Evolutionary conservation across 2,329 filamentous ascomycete species (phyloP), one percentile per base, ranked within the genome.

Genomic region (Lachnellula subtilissima): DNA sequence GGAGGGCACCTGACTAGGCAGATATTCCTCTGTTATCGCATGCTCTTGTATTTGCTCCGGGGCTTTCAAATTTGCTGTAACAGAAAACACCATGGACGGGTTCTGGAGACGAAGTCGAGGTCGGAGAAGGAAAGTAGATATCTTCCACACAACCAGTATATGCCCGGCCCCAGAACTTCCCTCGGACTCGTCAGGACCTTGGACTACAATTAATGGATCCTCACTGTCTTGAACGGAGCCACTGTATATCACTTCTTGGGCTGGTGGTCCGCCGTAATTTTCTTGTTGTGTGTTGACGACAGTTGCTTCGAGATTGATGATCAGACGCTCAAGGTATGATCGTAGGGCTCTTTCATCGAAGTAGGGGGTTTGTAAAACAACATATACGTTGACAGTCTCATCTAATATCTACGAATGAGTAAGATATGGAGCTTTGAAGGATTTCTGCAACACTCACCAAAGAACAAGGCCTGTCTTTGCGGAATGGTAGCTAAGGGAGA

Each of bases 331-430:
- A 37, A 91, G 74, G 54, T 84, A 83, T 37, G 80, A 76, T 54
- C 80, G 77, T 19, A 91, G 72, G 0, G 75, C 74, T 35, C 75
- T 70, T 57, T 87, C 79, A 54, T 83, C 79, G 54, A 80, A 75
- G 65, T 80, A 77, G 4, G 85, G 84, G 8, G 85, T 85, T 65
- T 82, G 81, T 55, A 92, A 78, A 11, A 89, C 76, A 59, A 91
- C 74, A 66, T 88, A 84, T 17, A 91, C 78, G 60, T 85, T 76
- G 55, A 88, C 78, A 25, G 83, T 83, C 75, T 92, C 88, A 80
- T 92, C 88, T 91, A 74, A 56, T 68, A 67, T 75, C 74, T 79
- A 73, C 64, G 67, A 72, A 75, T 80, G 71, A 80, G 79, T 74
- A 75, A 73, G 71, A 74, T 66, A 67, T 61, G 62, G 62, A 67